Conservation (phyloP, 768 basidiomycete genomes). For the Boletus huronensis region DNA sequence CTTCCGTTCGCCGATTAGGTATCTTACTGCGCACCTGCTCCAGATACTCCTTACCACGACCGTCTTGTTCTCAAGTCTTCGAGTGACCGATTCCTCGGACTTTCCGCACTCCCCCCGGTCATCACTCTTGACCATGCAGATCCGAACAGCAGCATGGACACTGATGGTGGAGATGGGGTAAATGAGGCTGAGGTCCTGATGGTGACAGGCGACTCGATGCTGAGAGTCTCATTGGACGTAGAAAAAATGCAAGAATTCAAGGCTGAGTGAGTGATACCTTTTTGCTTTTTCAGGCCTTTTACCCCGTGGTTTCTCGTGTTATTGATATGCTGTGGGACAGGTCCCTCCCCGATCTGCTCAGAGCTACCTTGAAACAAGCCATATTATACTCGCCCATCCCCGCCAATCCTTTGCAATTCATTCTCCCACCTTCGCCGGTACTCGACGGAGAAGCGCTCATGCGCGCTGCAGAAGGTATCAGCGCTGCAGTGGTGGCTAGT, state of each 20-base stretch:
- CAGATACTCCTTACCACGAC: constrained; percentile 69
- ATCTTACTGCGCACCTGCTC: not conserved
- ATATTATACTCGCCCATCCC: constrained; percentile 72
- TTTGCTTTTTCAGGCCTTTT: not conserved
- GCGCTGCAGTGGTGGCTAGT: constrained; percentile 66
- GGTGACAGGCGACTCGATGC: constrained; percentile 66
- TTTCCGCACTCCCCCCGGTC: constrained; percentile 44
- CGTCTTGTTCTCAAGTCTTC: constrained; percentile 68
- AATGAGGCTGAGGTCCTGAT: constrained; percentile 24
- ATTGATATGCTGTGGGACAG: constrained; percentile 42
- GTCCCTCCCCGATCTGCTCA: constrained; percentile 61
- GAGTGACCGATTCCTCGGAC: constrained; percentile 67
- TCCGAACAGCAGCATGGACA: constrained; percentile 7
- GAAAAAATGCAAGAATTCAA: constrained; percentile 61
- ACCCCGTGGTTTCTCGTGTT: not conserved
- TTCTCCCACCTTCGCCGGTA: constrained; percentile 63
- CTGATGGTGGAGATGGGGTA: constrained; percentile 2
- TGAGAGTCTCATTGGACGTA: constrained; percentile 60
- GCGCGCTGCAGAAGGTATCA: constrained; percentile 75
- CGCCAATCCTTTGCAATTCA: constrained; percentile 78
- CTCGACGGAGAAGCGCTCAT: constrained; percentile 77
- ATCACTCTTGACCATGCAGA: constrained; percentile 22
- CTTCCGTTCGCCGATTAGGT: not conserved
- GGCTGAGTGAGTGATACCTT: constrained; percentile 48
- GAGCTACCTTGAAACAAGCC: constrained; percentile 79